Evolutionary conservation across 2,329 filamentous ascomycete species (phyloP).

Genomic region (Xylariaceae sp.): DNA sequence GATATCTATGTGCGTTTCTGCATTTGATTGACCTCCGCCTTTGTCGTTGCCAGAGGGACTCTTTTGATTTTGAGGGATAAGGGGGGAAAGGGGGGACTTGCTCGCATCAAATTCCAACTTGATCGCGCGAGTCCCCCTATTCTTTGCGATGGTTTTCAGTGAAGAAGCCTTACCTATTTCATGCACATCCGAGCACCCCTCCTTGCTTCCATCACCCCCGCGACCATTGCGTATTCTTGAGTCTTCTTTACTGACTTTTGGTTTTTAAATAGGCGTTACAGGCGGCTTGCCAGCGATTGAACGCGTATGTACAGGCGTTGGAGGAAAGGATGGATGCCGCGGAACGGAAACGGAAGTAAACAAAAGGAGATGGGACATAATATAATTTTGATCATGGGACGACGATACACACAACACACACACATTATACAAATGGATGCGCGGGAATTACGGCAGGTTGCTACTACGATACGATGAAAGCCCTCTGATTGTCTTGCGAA

Average conservation of each 20-base stretch:
- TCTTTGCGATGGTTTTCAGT: constrained; percentile 23
- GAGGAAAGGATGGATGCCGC: constrained; percentile 71
- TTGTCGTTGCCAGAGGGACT: constrained; percentile 15
- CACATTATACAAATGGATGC: too few species aligned
- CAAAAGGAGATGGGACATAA: background rate
- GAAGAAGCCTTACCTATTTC: constrained; percentile 21
- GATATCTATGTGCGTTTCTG: constrained; percentile 82
- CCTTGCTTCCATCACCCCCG: background rate
- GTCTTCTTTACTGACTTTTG: constrained; percentile 11
- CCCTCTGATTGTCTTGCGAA: constrained; percentile 4
- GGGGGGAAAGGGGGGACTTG: constrained; percentile 9
- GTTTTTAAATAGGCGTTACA: constrained; percentile 64
- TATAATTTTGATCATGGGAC: background rate
- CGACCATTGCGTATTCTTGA: background rate
- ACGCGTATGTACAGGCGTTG: constrained; percentile 73
- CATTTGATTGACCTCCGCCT: constrained; percentile 33
- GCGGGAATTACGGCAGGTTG: background rate
- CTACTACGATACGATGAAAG: background rate
- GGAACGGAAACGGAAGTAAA: constrained; percentile 61
- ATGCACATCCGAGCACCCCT: constrained; percentile 6
- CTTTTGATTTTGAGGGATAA: constrained; percentile 9
- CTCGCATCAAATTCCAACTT: too few species aligned
- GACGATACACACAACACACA: background rate
- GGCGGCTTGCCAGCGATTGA: constrained; percentile 78
- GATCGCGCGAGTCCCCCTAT: constrained; percentile 8